Conservation (phyloP, 129 eudicot species). For the Kitagawia praeruptora region DNA sequence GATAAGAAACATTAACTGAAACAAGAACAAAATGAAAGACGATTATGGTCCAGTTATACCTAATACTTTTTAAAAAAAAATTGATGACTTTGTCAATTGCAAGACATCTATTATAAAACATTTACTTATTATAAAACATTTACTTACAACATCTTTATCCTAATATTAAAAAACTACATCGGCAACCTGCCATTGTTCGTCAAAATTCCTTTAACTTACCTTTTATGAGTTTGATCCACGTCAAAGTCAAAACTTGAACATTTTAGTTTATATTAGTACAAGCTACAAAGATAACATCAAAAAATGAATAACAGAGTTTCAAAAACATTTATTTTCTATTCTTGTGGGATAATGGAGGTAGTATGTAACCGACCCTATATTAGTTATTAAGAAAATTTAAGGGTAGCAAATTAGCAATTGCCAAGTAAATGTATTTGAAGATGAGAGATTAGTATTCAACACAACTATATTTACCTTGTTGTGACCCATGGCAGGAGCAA, state of each 20-base stretch:
- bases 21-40: background rate
- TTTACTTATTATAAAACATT: background rate
- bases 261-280: background rate
- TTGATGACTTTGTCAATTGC: background rate
- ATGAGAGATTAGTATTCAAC: background rate
- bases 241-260: background rate
- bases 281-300: too few species aligned
- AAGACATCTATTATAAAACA: too few species aligned
- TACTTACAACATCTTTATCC: background rate
- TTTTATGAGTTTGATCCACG: background rate
- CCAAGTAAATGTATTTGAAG: background rate
- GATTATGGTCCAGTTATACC: background rate
- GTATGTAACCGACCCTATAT: background rate
- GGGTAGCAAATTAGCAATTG: background rate
- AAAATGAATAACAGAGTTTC: background rate
- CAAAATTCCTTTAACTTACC: background rate
- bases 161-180: too few species aligned
- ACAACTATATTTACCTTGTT: conserved; percentile 45
- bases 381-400: background rate
- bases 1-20: background rate
- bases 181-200: background rate
- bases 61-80: too few species aligned
- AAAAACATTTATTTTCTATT: too few species aligned
- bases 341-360: background rate
- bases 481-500: conserved; percentile 94